Evolutionary conservation across 164 flowering plant genomes (phyloP), one percentile per base, ranked within the genome.

Genomic region (Annona squamosa): DNA sequence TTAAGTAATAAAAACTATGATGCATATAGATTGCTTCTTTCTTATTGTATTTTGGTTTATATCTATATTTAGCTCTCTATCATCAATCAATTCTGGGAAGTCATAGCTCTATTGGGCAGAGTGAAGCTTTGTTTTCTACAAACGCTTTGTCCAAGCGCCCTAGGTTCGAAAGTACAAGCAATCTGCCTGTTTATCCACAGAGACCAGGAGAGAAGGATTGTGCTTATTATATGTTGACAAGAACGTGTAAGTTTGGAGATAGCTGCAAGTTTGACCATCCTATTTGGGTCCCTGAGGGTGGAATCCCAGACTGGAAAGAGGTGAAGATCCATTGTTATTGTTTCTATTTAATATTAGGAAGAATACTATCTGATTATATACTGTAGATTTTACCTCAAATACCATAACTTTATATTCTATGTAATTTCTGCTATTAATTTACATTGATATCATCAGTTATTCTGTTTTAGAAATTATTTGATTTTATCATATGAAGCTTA

Each of bases 221-320:
- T 89, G 86, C 97, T 77, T 89, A 90, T 84, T 95, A 95, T 91
- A 95, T 95, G 99, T 96, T 82, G 78, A 95, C 98, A 73, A 89
- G 99, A 88, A 91, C 97, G 85, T 95, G 99, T 90, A 93, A 85
- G 81, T 95, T 87, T 87, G 98, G 97, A 84, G 97, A 91, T 79
- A 83, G 74, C 91, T 95, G 99, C 99, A 95, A 87, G 91, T 95
- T 90, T 83, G 98, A 95, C 87, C 99, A 95, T 86, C 99, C 99
- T 87, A 77, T 89, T 84, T 93, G 98, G 99, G 97, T 93, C 88
- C 97, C 97, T 73, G 98, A 89, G 78, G 99, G 98, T 86, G 99
- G 99, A 85, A 93, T 95, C 85, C 97, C 98, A 48, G 97, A 93
- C 85, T 91, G 99, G 98, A 95, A 95, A 95, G 98, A 95, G 99